These are phyloP conservation scores for Euphorbia lathyris DNA, from an alignment of 345 rosid genomes.

Conservation along the genomic window DNA sequence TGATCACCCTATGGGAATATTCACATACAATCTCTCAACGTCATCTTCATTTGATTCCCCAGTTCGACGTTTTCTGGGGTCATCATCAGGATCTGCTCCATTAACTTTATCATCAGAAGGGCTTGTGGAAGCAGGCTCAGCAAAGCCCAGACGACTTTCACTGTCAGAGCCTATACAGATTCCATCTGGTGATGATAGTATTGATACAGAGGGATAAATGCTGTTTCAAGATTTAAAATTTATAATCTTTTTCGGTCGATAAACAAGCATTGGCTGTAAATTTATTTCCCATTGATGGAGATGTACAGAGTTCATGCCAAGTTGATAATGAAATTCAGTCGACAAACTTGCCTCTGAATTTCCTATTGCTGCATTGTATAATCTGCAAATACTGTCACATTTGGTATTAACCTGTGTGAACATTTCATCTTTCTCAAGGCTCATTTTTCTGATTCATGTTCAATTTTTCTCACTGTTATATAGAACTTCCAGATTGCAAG, in stretches of 20 bases:
- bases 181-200: conserved; percentile 63
- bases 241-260: conserved; percentile 34
- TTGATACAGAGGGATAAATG: conserved; percentile 60
- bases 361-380: conserved; percentile 47
- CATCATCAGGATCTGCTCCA: conserved; percentile 57
- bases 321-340: conserved; percentile 40
- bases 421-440: conserved; percentile 37
- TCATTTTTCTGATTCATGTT: conserved; percentile 15
- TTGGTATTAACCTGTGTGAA: conserved; percentile 50
- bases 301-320: conserved; percentile 51
- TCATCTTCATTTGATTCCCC: conserved; percentile 53
- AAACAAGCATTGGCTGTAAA: conserved; percentile 49
- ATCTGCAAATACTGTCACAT: conserved; percentile 45
- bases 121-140: conserved; percentile 60
- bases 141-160: conserved; percentile 57
- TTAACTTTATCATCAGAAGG: conserved; percentile 57
- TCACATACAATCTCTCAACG: conserved; percentile 53
- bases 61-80: conserved; percentile 45
- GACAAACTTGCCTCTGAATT: conserved; percentile 35
- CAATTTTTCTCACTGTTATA: conserved; percentile 19
- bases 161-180: conserved; percentile 78
- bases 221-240: conserved; percentile 22
- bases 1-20: conserved; percentile 92
- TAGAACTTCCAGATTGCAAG: conserved; percentile 18
- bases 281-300: conserved; percentile 46